Conservation (phyloP, 2,329 filamentous ascomycete genomes). For the Penicillium sp. region DNA sequence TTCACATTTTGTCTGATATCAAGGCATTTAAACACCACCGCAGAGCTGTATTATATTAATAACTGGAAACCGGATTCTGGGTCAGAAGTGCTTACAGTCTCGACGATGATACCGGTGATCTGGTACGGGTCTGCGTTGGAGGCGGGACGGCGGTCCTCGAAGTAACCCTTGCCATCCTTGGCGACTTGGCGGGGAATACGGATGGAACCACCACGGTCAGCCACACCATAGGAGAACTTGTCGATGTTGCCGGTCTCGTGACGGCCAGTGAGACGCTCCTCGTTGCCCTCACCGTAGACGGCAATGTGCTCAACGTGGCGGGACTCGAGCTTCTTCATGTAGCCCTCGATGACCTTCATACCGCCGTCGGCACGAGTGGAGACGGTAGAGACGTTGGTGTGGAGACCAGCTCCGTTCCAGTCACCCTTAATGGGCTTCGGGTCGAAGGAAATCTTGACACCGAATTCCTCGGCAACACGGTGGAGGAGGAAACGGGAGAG, state of each 20-base stretch:
- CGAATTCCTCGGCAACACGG: slow-evolving; percentile 95
- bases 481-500: slow-evolving; percentile 85
- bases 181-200: slow-evolving; percentile 87
- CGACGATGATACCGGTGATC: slow-evolving; percentile 79
- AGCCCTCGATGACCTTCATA: slow-evolving; percentile 91
- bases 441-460: slow-evolving; percentile 90
- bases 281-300: slow-evolving; percentile 96
- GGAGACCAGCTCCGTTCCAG: slow-evolving; percentile 96
- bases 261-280: slow-evolving; percentile 85
- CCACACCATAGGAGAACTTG: slow-evolving; percentile 90
- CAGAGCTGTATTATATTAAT: slow-evolving; percentile 37
- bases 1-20: slow-evolving; percentile 26
- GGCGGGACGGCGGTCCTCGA: slow-evolving; percentile 82
- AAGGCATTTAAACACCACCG: slow-evolving; percentile 44
- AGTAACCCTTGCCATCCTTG: slow-evolving; percentile 91
- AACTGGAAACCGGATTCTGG: neutral
- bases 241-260: slow-evolving; percentile 96
- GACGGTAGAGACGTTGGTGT: slow-evolving; percentile 91
- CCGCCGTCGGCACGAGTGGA: slow-evolving; percentile 89
- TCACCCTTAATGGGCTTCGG: slow-evolving; percentile 95
- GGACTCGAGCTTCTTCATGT: slow-evolving; percentile 80
- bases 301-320: slow-evolving; percentile 85
- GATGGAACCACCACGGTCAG: slow-evolving; percentile 93
- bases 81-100: slow-evolving; percentile 58
- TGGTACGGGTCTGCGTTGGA: slow-evolving; percentile 89